Evolutionary conservation across 306 rosid species (phyloP), one percentile per base, ranked within the genome.

Genomic region (Acmispon strigosus): DNA sequence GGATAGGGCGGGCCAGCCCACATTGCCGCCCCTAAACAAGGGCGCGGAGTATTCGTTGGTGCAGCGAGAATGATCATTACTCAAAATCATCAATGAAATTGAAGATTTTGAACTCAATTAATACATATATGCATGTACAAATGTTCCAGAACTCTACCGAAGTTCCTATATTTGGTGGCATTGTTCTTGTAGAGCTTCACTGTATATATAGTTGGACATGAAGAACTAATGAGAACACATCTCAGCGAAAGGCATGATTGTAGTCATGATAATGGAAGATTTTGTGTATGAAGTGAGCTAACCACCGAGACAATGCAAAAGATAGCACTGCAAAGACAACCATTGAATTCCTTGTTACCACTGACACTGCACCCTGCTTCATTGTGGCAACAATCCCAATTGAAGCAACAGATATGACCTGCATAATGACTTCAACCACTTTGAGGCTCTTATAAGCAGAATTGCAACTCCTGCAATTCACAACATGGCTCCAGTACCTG

Each of bases 401-500:
- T 43, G 86, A 66, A 78, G 89, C 78, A 16, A 94, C 70, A 5
- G 95, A 82, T 68, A 79, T 15, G 10, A 87, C 76, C 80, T 89
- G 92, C 60, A 94, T 76, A 37, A 55, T 62, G 44, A 90, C 88
- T 76, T 94, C 91, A 8, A 75, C 84, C 32, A 77, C 84, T 6
- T 79, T 86, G 10, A 94, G 88, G 64, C 87, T 84, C 80, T 91
- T 91, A 24, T 94, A 69, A 7, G 92, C 97, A n/a, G 64, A 65
- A 65, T 41, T 87, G 86, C 98, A 94, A 72, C 98, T 94, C 61
- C 70, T 39, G 80, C 98, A 94, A 59, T 89, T 90, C 69, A 87
- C 89, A 76, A 89, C 96, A 62, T 94, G 98, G 15, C 86, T 76
- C 95, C 91, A 68, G 66, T 94, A 94, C 86, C 98, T 90, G 88